A percentile compares a stretch with the other conserved stretches of the same genome.
Evolutionary conservation across 805 yeast species (phyloP).

Genomic region (Yueomyces sinensis): DNA sequence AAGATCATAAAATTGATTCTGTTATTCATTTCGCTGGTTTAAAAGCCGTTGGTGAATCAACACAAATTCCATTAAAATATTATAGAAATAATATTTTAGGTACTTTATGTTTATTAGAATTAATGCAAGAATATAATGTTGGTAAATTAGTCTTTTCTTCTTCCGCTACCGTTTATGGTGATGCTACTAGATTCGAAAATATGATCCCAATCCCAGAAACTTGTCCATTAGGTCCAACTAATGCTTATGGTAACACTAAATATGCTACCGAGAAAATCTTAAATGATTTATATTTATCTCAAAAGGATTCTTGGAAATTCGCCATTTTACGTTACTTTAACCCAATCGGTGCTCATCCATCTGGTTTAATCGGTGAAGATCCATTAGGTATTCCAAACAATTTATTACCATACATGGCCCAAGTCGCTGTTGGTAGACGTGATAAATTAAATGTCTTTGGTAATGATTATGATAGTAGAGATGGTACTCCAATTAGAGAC

Average conservation of each 20-base stretch:
- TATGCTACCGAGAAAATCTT: slow-evolving; percentile 48
- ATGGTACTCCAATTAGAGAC: slow-evolving; percentile 75
- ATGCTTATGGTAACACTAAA: slow-evolving; percentile 71
- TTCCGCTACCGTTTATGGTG: slow-evolving; percentile 77
- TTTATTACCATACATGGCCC: slow-evolving; percentile 61
- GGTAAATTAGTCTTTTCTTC: slow-evolving; percentile 56
- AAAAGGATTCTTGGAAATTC: slow-evolving; percentile 29
- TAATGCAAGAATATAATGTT: slow-evolving; percentile 35
- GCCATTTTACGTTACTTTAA: slow-evolving; percentile 70
- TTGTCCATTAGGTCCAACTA: slow-evolving; percentile 62
- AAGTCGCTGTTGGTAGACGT: slow-evolving; percentile 62
- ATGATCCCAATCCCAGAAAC: slow-evolving; percentile 72
- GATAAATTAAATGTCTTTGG: slow-evolving; percentile 60
- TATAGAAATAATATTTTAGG: slow-evolving; percentile 59
- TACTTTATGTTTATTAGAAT: slow-evolving; percentile 42
- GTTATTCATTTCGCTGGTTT: slow-evolving; percentile 75
- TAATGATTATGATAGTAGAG: slow-evolving; percentile 53
- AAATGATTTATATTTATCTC: slow-evolving; percentile 38
- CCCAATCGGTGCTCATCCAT: slow-evolving; percentile 79
- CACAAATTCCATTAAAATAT: slow-evolving; percentile 51
- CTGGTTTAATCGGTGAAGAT: slow-evolving; percentile 71
- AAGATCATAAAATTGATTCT: slow-evolving; percentile 34
- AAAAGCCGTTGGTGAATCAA: slow-evolving; percentile 74
- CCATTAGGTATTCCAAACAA: slow-evolving; percentile 70
- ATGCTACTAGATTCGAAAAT: slow-evolving; percentile 55